Percentiles rank a stretch among this genome's conserved stretches.
phyloP scores from a whole-genome alignment of 1,284 basidiomycete genomes.

The Nidula niveotomentosa region DNA sequence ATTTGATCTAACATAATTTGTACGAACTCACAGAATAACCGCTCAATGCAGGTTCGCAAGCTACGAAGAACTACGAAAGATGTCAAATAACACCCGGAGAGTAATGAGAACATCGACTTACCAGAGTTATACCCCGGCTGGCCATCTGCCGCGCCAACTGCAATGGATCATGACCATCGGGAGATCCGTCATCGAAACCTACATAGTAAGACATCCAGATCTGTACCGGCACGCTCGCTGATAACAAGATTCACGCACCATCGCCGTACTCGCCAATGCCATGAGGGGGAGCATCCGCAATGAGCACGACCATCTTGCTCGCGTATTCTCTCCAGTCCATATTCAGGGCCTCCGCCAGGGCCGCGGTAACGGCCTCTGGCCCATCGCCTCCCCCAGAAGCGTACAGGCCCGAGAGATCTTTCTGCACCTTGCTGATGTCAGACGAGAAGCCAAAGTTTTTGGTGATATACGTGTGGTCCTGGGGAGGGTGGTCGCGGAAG shows the following conservation, averaged over 20 bases:
- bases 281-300: conserved; percentile 98
- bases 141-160: conserved; percentile 91
- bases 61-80: conserved; percentile 84
- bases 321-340: conserved; percentile 92
- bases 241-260: conserved; percentile 47
- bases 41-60: conserved; percentile 96
- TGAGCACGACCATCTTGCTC: conserved; percentile 94
- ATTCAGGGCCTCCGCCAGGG: conserved; percentile 80
- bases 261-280: conserved; percentile 93
- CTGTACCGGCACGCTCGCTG: background rate
- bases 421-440: conserved; percentile 86
- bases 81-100: background rate
- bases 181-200: conserved; percentile 91
- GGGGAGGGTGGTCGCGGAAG: conserved; percentile 93
- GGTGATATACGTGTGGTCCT: conserved; percentile 92
- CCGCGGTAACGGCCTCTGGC: conserved; percentile 97
- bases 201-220: conserved; percentile 9
- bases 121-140: conserved; percentile 84
- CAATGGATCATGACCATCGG: conserved; percentile 92
- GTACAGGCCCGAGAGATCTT: conserved; percentile 81
- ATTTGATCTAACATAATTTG: background rate
- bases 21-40: conserved; percentile 78
- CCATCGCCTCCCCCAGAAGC: conserved; percentile 98
- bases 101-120: conserved; percentile 34
- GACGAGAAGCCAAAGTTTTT: conserved; percentile 96